Percentiles rank a stretch among this genome's conserved stretches.
Conservation (phyloP, 164 flowering plant species). For the Kalanchoe fedtschenkoi region DNA sequence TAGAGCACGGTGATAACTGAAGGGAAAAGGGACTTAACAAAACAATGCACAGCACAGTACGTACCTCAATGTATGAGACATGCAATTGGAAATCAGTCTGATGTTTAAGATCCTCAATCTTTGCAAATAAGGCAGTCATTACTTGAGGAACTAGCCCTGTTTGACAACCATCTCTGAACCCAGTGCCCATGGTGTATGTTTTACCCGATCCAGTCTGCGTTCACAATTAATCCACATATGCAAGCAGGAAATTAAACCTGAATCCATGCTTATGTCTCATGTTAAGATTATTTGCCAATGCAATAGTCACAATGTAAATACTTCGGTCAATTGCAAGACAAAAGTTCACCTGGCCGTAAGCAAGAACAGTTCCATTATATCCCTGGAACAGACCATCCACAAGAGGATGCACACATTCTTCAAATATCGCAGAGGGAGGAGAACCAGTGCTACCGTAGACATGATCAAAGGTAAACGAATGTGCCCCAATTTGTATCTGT, state of each 20-base stretch:
- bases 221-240: background rate
- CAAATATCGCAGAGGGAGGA: constrained; percentile 60
- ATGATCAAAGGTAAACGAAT: constrained; percentile 83
- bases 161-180: constrained; percentile 47
- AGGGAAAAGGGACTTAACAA: background rate
- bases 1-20: background rate
- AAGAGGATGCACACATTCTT: constrained; percentile 67
- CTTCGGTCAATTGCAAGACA: background rate
- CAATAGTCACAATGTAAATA: background rate
- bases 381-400: constrained; percentile 88
- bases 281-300: background rate
- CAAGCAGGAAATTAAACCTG: background rate
- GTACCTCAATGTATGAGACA: constrained; percentile 84
- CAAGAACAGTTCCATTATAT: constrained; percentile 88
- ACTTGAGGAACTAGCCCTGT: constrained; percentile 66
- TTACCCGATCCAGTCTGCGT: constrained; percentile 87
- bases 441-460: constrained; percentile 69
- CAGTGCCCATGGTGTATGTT: constrained; percentile 88
- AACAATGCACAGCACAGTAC: background rate
- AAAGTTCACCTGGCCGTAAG: constrained; percentile 75
- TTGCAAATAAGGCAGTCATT: constrained; percentile 56
- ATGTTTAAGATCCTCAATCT: constrained; percentile 50
- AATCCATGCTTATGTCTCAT: background rate
- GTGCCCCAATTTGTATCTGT: constrained; percentile 81
- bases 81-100: constrained; percentile 71